Base-by-base conservation (phyloP, 331 rosid species). In the Erythrophleum ivorense region DNA sequence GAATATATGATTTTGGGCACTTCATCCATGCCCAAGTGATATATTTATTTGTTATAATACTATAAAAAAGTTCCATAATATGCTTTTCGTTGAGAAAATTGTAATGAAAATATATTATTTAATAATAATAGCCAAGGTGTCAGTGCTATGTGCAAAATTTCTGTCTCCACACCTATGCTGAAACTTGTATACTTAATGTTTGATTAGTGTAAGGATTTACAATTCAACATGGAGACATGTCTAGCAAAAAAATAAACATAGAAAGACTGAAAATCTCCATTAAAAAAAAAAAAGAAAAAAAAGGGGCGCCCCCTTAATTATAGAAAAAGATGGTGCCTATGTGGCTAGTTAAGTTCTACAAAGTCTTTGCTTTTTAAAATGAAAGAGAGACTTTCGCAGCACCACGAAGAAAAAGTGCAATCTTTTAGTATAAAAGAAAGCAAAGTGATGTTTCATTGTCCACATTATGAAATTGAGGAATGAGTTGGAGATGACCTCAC, bases 361-460 rank as follows among this genome's bases (percentile, higher is more conserved):
- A 52, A 24, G 41, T 64, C 82, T 70, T 84, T 31, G 19, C 55
- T 54, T 77, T 84, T 74, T 65, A 65, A 60, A 63, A 43, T 46
- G 36, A 54, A 71, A 58, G 66, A 60, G 71, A 54, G 83, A 75
- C 85, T 81, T 77, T 45, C 21, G 82, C 46, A 81, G 89, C 80
- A 66, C 69, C 77, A 31, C 38, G 62, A 80, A 77, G 79, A 80
- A 77, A 88, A 85, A 75, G 87, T 75, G 87, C 79, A 52, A 34
- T 43, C 40, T 46, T 82, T 80, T 71, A 57, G 11, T 40, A 78
- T 65, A 58, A 77, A 75, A 86, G 77, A 72, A 77, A 71, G 77
- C 75, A 82, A 87, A 60, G 62, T 70, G 86, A 77, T 78, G 87
- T 40, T 77, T 73, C 68, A 82, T 77, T 83, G 88, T 86, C 87